Percentiles rank a stretch among this genome's conserved stretches.
Evolutionary conservation across 78 protist genomes (phyloP).

Genomic region (Goniomonas avonlea): DNA sequence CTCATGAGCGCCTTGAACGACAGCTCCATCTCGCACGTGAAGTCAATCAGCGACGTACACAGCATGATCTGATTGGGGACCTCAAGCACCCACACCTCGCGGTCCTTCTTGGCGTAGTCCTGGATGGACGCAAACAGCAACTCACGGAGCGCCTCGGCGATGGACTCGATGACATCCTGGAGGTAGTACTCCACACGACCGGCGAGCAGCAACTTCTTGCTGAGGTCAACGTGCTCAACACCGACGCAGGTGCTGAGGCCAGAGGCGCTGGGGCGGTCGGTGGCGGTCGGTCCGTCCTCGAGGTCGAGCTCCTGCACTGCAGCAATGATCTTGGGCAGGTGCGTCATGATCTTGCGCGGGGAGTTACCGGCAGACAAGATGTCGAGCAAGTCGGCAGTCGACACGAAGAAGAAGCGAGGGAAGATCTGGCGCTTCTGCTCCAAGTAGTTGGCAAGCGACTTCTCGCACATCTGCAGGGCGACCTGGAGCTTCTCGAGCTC

Average conservation of each 20-base stretch:
- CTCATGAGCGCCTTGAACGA: background rate
- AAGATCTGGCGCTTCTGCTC: conserved; percentile 48
- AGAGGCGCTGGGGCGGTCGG: conserved; percentile 11
- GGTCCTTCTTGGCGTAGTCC: conserved; percentile 35
- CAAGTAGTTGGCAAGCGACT: conserved; percentile 42
- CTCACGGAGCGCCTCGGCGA: background rate
- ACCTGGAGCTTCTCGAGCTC: conserved; percentile 4
- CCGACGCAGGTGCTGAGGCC: conserved; percentile 8
- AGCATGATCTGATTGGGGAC: conserved; percentile 38
- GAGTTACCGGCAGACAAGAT: conserved; percentile 40
- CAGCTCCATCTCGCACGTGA: conserved; percentile 15
- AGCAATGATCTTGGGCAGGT: conserved; percentile 36
- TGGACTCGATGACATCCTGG: conserved; percentile 12
- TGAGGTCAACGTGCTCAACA: conserved; percentile 10
- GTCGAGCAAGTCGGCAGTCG: conserved; percentile 49
- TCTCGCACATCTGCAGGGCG: conserved; percentile 48
- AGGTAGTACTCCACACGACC: conserved; percentile 56
- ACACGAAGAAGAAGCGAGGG: conserved; percentile 64
- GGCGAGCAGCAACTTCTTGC: background rate
- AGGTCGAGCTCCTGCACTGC: conserved; percentile 25
- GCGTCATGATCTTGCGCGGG: background rate
- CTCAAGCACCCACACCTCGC: conserved; percentile 1
- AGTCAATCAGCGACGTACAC: conserved; percentile 27
- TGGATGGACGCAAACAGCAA: conserved; percentile 28
- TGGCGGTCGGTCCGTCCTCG: background rate